phyloP scores from a whole-genome alignment of 768 basidiomycete species.

The Amyloporia xantha region DNA sequence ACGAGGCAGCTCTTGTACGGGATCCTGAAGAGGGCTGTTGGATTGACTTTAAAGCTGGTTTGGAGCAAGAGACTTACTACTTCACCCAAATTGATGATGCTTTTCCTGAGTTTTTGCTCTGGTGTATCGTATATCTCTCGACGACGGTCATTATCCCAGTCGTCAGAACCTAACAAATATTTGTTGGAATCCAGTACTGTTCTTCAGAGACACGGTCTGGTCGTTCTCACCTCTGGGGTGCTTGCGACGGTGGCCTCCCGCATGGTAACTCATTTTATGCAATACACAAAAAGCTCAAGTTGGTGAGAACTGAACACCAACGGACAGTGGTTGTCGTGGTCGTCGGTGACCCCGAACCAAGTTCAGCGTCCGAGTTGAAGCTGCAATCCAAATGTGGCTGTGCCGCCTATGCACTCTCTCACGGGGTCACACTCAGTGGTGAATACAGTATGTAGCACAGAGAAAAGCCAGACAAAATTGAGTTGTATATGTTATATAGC shows the following conservation, averaged over 20 bases:
- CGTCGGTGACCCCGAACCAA: not conserved
- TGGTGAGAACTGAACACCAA: not conserved
- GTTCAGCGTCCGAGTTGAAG: not conserved
- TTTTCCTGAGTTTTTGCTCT: conserved; percentile 60
- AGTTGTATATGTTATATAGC: too few species aligned
- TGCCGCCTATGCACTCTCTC: not conserved
- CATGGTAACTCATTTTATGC: conserved; percentile 18
- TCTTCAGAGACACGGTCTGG: not conserved
- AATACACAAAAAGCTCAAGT: not conserved
- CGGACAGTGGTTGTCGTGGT: not conserved
- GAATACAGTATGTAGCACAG: too few species aligned
- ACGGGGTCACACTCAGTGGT: too few species aligned
- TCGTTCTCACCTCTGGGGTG: conserved; percentile 20
- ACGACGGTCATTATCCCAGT: conserved; percentile 53
- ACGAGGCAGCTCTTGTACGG: conserved; percentile 59
- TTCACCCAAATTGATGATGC: conserved; percentile 73
- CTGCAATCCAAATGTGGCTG: not conserved
- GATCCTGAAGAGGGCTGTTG: conserved; percentile 41
- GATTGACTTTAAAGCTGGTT: conserved; percentile 3
- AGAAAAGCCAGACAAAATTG: too few species aligned
- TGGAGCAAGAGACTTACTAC: conserved; percentile 47
- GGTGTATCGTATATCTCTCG: conserved; percentile 62
- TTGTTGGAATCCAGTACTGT: not conserved
- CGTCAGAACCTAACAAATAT: conserved; percentile 38
- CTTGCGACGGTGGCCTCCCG: conserved; percentile 13